Base-by-base conservation (phyloP, 495 filamentous ascomycete species). In the Annulohypoxylon maeteangense region DNA sequence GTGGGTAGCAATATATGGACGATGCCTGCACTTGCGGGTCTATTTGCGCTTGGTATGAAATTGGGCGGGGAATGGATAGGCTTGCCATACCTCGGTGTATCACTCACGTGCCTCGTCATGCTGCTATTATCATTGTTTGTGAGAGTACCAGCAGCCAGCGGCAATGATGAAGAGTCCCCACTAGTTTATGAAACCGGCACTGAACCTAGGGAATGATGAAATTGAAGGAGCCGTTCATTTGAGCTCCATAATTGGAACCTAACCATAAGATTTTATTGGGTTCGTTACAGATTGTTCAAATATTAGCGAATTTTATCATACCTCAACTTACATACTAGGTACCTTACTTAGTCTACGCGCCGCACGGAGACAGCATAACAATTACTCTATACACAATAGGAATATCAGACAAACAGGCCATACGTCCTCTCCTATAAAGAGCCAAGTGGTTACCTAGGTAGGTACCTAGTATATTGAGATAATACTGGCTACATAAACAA, bases 1-100 rank as follows among this genome's bases (percentile, higher is more conserved):
- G 57, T 76, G 7, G 65, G 58, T 18, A 72, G 76, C 29, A 68
- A 67, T 57, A 62, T 76, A 12, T 78, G 72, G 71, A 11, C 72
- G 16, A 71, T 48, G 10, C 74, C 76, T 32, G 72, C 67, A 18
- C 67, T 78, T 10, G 76, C 76, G 2, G 72, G 50, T 4, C 72
- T 78, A 11, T 78, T 78, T 20, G 68, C 71, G 1, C 67, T 76
- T 10, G 76, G 76, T n/a, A 76, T 78, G 76, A 61, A 62, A 53
- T 53, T 75, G 12, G 74, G 74, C 16, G 76, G 74, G 12, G 22
- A 42, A n/a, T 76, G 74, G 74, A 72, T 78, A 18, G 76, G 76
- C 18, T 47, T 78, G 14, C 76, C 76, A 16, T 78, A 78, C 34
- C 47, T 78, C 34, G 76, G 76, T 18, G 68, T 78, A 1, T 76